These are phyloP conservation scores for Picochlorum sp. DNA, from an alignment of 139 green algal genomes.

Conservation along the genomic window DNA sequence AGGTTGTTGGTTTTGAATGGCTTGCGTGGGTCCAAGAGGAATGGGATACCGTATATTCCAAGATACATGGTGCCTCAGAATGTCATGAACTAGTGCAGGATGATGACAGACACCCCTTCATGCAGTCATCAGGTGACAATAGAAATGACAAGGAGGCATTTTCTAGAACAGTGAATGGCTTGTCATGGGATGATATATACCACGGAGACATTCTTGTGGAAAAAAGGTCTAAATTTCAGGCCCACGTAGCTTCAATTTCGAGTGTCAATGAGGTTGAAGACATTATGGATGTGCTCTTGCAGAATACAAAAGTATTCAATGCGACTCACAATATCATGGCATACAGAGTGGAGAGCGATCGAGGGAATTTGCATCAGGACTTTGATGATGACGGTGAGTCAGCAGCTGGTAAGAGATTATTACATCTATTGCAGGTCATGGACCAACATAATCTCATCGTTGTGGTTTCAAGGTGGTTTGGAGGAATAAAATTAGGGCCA, in stretches of 20 bases:
- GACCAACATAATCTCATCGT: slow-evolving; percentile 46
- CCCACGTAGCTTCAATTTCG: slow-evolving; percentile 38
- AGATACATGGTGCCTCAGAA: neutral
- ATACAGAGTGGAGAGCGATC: slow-evolving; percentile 49
- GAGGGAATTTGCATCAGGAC: slow-evolving; percentile 47
- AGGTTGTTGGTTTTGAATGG: slow-evolving; percentile 56
- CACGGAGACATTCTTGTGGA: slow-evolving; percentile 59
- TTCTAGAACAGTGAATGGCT: neutral
- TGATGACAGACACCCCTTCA: neutral
- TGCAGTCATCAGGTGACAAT: neutral
- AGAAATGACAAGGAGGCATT: neutral
- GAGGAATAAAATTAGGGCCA: slow-evolving; percentile 64
- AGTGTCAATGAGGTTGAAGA: slow-evolving; percentile 44
- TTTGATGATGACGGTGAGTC: slow-evolving; percentile 81
- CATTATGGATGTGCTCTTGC: slow-evolving; percentile 58
- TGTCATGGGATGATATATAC: slow-evolving; percentile 28
- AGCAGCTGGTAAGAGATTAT: slow-evolving; percentile 67
- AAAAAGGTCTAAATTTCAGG: slow-evolving; percentile 68
- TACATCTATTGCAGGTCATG: slow-evolving; percentile 66
- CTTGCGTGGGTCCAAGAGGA: slow-evolving; percentile 49
- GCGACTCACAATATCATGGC: slow-evolving; percentile 88
- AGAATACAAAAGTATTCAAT: slow-evolving; percentile 61
- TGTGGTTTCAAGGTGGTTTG: slow-evolving; percentile 77
- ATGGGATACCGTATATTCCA: slow-evolving; percentile 4
- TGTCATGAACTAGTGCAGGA: neutral